Evolutionary conservation across 2,329 filamentous ascomycete genomes (phyloP), one percentile per base, ranked within the genome.

Genomic region (Trichothecium roseum): DNA sequence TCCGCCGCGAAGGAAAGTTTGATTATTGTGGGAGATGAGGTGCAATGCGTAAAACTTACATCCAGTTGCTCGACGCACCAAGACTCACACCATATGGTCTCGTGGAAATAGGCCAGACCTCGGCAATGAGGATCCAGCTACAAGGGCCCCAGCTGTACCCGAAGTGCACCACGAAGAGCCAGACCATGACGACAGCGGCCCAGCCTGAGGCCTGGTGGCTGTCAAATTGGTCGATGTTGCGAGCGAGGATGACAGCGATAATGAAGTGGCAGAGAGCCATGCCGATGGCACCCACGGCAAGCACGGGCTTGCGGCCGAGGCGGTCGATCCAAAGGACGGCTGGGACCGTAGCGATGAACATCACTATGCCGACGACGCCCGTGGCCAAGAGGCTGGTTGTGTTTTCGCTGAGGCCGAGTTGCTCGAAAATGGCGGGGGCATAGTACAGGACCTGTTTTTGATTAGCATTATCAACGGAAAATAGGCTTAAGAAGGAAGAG

Each of bases 81-180:
- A 87, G 60, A 0, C 81, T 68, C 10, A 82, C 79, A 28, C 81
- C 82, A 40, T 85, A 83, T 1, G 82, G 72, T 3, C 81, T 69
- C 8, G 75, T 76, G 39, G 72, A 78, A 5, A 85, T 57, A 0
- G 81, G 82, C 76, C 78, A 87, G 29, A 87, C 74, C 56, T 86
- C 82, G 3, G 79, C 73, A 1, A 84, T 70, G 37, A 87, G 66
- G 40, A 84, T 82, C 82, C 82, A 86, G 0, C 77, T 72, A 46
- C 75, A 80, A 3, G 81, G 81, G 0, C 81, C 79, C 81, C 81
- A 87, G 0, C 71, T 77, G 51, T 84, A 85, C 20, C 78, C 83
- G 48, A 87, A 87, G 54, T 82, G 72, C 20, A 84, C 63, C 18
- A 84, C 75, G 43, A 83, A 86, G 1, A 87, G 64, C 81, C 81